Percentiles rank a stretch among this genome's conserved stretches.
These are phyloP conservation scores for Anisodus tanguticus DNA, from an alignment of 257 asterid genomes.

Conservation along the genomic window DNA sequence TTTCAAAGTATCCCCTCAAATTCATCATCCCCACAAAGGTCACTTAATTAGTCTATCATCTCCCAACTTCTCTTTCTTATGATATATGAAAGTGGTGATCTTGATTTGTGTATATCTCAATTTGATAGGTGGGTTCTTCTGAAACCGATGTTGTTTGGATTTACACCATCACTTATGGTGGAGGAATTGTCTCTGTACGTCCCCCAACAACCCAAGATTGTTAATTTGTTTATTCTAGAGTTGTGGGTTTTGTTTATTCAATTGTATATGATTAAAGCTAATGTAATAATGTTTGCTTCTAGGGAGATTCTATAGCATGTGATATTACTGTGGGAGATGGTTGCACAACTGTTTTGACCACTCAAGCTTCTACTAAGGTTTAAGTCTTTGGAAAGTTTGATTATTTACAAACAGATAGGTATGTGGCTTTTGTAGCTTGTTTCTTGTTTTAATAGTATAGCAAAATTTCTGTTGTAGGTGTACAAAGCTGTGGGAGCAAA, in stretches of 20 bases:
- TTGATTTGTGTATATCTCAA: not conserved
- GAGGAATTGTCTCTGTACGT: slow-evolving; percentile 90
- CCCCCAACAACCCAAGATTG: not conserved
- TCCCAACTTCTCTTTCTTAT: not conserved
- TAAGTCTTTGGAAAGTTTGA: slow-evolving; percentile 24
- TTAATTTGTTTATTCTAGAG: not conserved
- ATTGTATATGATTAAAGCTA: not conserved
- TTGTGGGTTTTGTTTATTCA: not conserved
- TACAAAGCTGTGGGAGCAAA: slow-evolving; percentile 76
- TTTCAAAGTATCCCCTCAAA: slow-evolving; percentile 85
- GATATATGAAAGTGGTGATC: not conserved
- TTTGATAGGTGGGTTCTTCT: slow-evolving; percentile 70
- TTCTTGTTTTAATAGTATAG: not conserved
- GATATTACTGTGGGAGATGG: slow-evolving; percentile 64
- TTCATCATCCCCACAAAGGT: slow-evolving; percentile 92
- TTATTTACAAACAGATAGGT: not conserved
- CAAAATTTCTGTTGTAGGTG: slow-evolving; percentile 53
- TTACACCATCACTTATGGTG: slow-evolving; percentile 88
- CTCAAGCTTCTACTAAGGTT: slow-evolving; percentile 98
- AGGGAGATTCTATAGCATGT: slow-evolving; percentile 83
- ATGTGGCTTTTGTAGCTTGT: not conserved
- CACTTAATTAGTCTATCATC: not conserved
- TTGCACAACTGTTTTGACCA: slow-evolving; percentile 83
- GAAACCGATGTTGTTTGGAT: slow-evolving; percentile 89
- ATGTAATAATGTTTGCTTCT: slow-evolving; percentile 10